Conservation (phyloP, 345 rosid genomes). For the Populus deltoides region DNA sequence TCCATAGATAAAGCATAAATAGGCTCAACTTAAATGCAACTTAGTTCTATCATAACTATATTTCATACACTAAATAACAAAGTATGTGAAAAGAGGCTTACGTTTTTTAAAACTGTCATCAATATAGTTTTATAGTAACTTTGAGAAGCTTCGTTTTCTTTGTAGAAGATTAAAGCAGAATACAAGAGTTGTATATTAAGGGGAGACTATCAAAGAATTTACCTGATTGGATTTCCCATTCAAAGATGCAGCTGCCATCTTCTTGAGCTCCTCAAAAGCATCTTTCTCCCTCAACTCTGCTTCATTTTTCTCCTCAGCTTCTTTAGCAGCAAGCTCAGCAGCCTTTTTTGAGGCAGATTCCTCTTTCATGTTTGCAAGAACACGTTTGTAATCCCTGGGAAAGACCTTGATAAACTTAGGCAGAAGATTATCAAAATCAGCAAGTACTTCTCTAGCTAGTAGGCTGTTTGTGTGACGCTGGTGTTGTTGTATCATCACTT, state of each 20-base stretch:
- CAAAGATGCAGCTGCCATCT: slow-evolving; percentile 62
- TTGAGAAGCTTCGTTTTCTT: neutral
- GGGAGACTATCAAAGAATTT: neutral
- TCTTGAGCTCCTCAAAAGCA: slow-evolving; percentile 90
- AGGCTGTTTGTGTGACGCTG: slow-evolving; percentile 87
- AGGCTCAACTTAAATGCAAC: neutral
- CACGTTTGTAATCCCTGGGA: slow-evolving; percentile 95
- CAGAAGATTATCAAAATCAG: slow-evolving; percentile 66
- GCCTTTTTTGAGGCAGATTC: slow-evolving; percentile 46
- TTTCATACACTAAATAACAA: neutral
- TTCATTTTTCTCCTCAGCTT: slow-evolving; percentile 58
- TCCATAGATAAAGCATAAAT: neutral
- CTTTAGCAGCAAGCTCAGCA: slow-evolving; percentile 38
- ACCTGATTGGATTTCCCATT: slow-evolving; percentile 48
- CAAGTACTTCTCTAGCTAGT: slow-evolving; percentile 80
- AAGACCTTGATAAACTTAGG: slow-evolving; percentile 85
- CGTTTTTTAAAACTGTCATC: neutral
- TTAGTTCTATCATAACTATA: neutral
- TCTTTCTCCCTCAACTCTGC: slow-evolving; percentile 52
- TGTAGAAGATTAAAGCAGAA: neutral
- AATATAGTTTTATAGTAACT: neutral
- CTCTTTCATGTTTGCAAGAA: slow-evolving; percentile 72
- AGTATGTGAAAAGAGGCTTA: neutral
- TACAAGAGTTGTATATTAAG: neutral
- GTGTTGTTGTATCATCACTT: slow-evolving; percentile 98